Evolutionary conservation across 169 alveolate genomes (phyloP), one percentile per base, ranked within the genome.

Genomic region (Cryptosporidium baileyi): DNA sequence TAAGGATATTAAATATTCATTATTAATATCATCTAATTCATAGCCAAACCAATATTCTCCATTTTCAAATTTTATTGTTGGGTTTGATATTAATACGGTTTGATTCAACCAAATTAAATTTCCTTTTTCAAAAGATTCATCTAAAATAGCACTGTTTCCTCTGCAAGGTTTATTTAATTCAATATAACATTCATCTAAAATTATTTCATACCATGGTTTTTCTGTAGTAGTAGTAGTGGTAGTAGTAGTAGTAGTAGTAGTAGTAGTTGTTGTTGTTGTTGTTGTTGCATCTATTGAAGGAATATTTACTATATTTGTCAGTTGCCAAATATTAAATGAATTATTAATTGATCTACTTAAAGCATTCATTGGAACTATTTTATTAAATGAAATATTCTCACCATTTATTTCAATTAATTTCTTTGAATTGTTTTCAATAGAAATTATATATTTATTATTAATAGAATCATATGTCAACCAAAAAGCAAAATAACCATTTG

Each of bases 401-500:
- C 24, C 61, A 9, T 40, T 26, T 28, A 74, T 28, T 5, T 28
- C 49, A 0, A 74, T 24, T 8, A 74, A 5, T 3, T 51, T 24
- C 45, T 74, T 59, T 34, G 57, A 9, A 17, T 74, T 74, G 1
- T 60, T 41, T 6, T 74, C 49, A 8, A 74, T 34, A 4, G 85
- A 74, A 74, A 74, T 17, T 1, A 74, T 24, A 24, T 74, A 74
- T 44, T 54, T 54, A 0, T 54, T 74, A 1, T n/a, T 11, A 1
- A 3, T 19, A 3, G 85, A 49, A 15, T 74, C 67, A 22, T 24
- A 74, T 17, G 65, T 38, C 2, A 74, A 1, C 85, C 85, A 74
- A 54, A 74, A 74, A 13, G 85, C 65, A 74, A 74, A 74, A 34
- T 34, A 74, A 9, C 85, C 85, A 8, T 41, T 41, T 52, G 85